phyloP scores from a whole-genome alignment of 768 basidiomycete genomes.

The Thelephora ganbajun region DNA sequence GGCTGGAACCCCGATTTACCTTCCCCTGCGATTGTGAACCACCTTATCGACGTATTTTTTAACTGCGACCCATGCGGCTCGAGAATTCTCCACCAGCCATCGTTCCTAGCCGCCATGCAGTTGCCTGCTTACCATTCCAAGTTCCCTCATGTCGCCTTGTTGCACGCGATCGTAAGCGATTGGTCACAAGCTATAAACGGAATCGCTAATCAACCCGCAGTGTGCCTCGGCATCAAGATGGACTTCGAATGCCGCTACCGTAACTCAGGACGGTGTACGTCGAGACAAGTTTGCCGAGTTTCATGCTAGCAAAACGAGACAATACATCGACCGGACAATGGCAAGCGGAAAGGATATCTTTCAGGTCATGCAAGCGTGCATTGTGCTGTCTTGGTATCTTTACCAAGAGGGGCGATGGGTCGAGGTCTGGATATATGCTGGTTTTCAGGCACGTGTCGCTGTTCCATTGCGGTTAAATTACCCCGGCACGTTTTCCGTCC shows the following conservation, averaged over 20 bases:
- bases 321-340: constrained; percentile 83
- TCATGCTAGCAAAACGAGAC: constrained; percentile 76
- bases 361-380: constrained; percentile 76
- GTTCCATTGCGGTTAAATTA: constrained; percentile 75
- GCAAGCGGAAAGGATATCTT: constrained; percentile 82
- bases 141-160: constrained; percentile 80
- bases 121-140: constrained; percentile 67
- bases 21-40: constrained; percentile 55
- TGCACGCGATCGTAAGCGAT: constrained; percentile 72
- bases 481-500: constrained; percentile 63
- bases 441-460: constrained; percentile 70
- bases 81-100: constrained; percentile 67
- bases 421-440: constrained; percentile 85
- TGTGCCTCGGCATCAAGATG: constrained; percentile 77
- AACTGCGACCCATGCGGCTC: constrained; percentile 79
- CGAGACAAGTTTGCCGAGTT: constrained; percentile 82
- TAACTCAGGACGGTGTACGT: constrained; percentile 58
- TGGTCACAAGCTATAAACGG: constrained; percentile 1
- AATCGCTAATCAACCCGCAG: constrained; percentile 21
- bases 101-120: constrained; percentile 68
- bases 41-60: constrained; percentile 86
- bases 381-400: constrained; percentile 81
- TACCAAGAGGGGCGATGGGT: constrained; percentile 86
- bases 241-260: constrained; percentile 56
- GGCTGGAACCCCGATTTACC: constrained; percentile 85